Percentiles rank a stretch among this genome's conserved stretches.
These are phyloP conservation scores for Suhomyces sp. DNA, from an alignment of 805 yeast genomes.

Conservation along the genomic window DNA sequence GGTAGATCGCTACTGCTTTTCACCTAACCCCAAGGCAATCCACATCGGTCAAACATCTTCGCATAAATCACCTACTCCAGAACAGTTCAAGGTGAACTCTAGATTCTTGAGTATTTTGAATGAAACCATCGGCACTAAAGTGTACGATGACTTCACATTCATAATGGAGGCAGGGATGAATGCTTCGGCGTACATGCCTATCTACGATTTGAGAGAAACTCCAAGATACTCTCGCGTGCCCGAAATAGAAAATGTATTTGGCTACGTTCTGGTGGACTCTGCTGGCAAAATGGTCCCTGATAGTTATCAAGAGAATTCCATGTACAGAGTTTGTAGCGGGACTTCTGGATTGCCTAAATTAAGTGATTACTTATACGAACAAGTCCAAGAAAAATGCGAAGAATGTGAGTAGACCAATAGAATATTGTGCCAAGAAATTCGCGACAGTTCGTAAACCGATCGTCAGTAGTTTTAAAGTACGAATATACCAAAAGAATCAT, in stretches of 20 bases:
- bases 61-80: conserved; percentile 16
- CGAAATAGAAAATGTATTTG: conserved; percentile 66
- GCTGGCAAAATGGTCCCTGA: conserved; percentile 53
- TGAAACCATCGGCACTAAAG: conserved; percentile 17
- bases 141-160: conserved; percentile 49
- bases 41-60: conserved; percentile 5
- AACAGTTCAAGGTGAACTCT: conserved; percentile 23
- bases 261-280: conserved; percentile 60
- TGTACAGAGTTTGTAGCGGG: conserved; percentile 52
- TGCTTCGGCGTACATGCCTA: conserved; percentile 58
- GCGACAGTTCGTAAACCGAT: not conserved
- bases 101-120: conserved; percentile 29
- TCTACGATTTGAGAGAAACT: conserved; percentile 64
- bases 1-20: conserved; percentile 10
- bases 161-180: conserved; percentile 55
- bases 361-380: conserved; percentile 48
- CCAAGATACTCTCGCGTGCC: conserved; percentile 68
- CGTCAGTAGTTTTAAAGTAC: not conserved
- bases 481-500: not conserved
- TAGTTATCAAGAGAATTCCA: conserved; percentile 54
- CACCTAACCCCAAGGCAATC: conserved; percentile 10
- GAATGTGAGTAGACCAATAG: not conserved
- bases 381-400: conserved; percentile 20
- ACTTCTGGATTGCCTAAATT: conserved; percentile 49
- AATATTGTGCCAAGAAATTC: not conserved